These are phyloP conservation scores for Blastocystis sp. DNA, from an alignment of 352 stramenopile genomes.

Conservation along the genomic window DNA sequence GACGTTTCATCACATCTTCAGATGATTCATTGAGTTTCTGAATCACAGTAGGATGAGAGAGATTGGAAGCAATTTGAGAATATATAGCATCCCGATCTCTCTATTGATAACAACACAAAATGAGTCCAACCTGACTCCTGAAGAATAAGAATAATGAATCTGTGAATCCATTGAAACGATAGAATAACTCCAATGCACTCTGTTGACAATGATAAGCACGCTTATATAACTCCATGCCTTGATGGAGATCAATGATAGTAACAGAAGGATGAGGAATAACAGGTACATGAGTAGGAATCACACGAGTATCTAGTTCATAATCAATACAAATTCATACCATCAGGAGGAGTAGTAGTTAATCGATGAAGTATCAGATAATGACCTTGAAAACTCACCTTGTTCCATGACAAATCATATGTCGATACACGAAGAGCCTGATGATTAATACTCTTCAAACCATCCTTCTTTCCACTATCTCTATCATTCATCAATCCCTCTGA, in stretches of 20 bases:
- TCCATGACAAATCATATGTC: no score
- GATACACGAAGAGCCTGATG: no score
- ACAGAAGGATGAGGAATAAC: neutral
- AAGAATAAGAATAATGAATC: constrained; percentile 16
- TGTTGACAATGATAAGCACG: constrained; percentile 29
- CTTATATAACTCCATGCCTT: constrained; percentile 3
- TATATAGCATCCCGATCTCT: neutral
- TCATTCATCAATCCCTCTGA: no score
- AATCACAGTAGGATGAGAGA: no score
- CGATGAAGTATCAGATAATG: no score
- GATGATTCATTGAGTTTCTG: constrained; percentile 41
- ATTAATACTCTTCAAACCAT: no score
- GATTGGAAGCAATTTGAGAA: neutral
- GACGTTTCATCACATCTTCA: neutral
- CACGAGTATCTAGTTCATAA: no score
- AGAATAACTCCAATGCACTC: constrained; percentile 29
- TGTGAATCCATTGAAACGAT: neutral
- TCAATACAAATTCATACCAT: no score
- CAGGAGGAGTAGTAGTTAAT: no score
- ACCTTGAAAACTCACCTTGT: no score
- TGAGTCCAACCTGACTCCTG: neutral
- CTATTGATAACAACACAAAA: neutral
- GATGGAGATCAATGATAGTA: neutral
- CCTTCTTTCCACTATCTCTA: no score
- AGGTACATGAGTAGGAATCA: neutral